Conservation (phyloP, 2,329 filamentous ascomycete species). For the Ceratocystis harringtonii region DNA sequence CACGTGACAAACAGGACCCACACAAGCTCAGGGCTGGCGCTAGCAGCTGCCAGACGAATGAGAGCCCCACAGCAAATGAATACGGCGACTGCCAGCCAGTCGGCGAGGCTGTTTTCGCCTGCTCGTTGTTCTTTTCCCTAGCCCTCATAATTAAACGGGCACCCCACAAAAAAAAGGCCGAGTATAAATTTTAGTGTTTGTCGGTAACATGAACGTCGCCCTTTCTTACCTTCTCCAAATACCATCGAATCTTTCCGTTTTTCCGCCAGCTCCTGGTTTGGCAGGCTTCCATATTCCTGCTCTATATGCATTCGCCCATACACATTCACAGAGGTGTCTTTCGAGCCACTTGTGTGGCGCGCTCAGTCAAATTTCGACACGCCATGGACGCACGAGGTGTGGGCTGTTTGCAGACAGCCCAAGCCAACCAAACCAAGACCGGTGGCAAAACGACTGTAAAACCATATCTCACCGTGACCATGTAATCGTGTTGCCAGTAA, state of each 20-base stretch:
- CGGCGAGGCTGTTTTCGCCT: not conserved
- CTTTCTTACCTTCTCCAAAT: not conserved
- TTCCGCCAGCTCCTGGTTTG: slow-evolving; percentile 9
- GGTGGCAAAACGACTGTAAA: not conserved
- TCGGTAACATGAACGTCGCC: not conserved
- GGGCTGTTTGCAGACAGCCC: not conserved
- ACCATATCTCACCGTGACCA: not conserved
- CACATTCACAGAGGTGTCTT: not conserved
- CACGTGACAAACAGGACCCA: not conserved
- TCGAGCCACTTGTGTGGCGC: not conserved
- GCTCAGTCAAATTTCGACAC: not conserved
- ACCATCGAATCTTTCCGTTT: not conserved
- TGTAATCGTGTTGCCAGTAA: slow-evolving; percentile 18
- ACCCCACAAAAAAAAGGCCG: not conserved
- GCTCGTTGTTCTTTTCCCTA: not conserved
- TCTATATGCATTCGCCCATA: not conserved
- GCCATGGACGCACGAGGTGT: not conserved
- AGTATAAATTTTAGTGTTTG: slow-evolving; percentile 1
- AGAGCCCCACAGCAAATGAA: not conserved
- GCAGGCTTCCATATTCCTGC: not conserved
- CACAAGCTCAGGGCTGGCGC: not conserved
- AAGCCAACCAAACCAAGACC: not conserved
- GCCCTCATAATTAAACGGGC: not conserved
- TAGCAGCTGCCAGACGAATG: not conserved
- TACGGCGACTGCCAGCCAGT: not conserved